phyloP scores from a whole-genome alignment of 306 rosid genomes.

The Lathyrus tuberosus region DNA sequence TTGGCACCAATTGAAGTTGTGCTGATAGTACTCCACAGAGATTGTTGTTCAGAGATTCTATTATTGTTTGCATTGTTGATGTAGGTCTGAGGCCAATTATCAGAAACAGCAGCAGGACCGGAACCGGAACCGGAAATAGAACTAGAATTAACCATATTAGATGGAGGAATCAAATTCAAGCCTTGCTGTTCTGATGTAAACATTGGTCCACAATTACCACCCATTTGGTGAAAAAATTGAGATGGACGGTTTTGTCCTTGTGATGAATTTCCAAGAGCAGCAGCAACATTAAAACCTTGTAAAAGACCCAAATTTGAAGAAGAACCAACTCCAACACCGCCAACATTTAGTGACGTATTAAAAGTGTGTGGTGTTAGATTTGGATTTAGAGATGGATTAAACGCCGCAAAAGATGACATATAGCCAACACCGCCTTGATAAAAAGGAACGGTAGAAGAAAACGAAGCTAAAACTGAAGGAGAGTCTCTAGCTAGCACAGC shows the following conservation, averaged over 20 bases:
- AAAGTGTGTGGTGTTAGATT: not conserved
- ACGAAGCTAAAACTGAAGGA: not conserved
- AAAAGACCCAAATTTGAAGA: slow-evolving; percentile 50
- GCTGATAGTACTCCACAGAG: slow-evolving; percentile 54
- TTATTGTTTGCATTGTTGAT: slow-evolving; percentile 13
- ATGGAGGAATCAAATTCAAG: slow-evolving; percentile 37
- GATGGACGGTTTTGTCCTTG: slow-evolving; percentile 42
- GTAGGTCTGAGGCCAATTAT: slow-evolving; percentile 50
- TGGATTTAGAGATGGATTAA: slow-evolving; percentile 37
- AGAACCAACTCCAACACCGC: not conserved
- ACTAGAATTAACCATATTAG: slow-evolving; percentile 10
- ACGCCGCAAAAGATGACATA: slow-evolving; percentile 47
- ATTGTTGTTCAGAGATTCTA: slow-evolving; percentile 12
- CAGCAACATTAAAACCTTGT: slow-evolving; percentile 46
- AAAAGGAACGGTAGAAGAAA: slow-evolving; percentile 7
- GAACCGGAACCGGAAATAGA: not conserved
- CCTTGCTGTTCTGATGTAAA: slow-evolving; percentile 24
- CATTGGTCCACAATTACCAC: slow-evolving; percentile 12
- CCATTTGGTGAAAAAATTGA: slow-evolving; percentile 39
- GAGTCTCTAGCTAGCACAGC: not conserved
- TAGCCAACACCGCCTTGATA: slow-evolving; percentile 40
- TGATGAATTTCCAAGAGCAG: slow-evolving; percentile 25
- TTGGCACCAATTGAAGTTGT: slow-evolving; percentile 34
- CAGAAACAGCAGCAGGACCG: not conserved
- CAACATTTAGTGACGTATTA: slow-evolving; percentile 29